These are phyloP conservation scores for Casuarina equisetifolia DNA, from an alignment of 306 rosid species.

Conservation along the genomic window DNA sequence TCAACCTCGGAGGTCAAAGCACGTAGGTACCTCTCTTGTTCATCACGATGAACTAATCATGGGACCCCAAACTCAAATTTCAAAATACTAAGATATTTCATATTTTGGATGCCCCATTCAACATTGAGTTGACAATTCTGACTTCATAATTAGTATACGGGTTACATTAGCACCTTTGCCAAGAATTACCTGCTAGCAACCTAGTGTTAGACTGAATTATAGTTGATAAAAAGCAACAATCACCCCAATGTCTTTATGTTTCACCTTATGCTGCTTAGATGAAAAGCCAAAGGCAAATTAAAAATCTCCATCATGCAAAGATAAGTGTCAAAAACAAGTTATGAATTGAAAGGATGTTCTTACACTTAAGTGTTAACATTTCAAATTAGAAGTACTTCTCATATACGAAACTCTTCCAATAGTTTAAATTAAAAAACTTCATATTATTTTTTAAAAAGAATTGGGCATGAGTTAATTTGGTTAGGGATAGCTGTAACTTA, in stretches of 20 bases:
- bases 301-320: background rate
- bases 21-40: background rate
- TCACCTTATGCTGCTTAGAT: no score
- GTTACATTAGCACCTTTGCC: no score
- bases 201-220: no score
- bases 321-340: background rate
- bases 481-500: background rate
- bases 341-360: background rate
- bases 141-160: no score
- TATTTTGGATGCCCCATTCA: background rate
- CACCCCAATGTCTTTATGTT: background rate
- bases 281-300: no score
- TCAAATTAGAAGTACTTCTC: background rate
- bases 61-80: background rate
- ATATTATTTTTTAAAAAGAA: background rate
- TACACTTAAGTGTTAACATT: background rate
- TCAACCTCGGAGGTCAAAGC: background rate
- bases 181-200: no score
- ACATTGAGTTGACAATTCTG: no score
- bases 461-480: background rate
- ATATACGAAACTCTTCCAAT: background rate
- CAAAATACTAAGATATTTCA: background rate
- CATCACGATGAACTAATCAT: background rate
- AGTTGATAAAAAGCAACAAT: no score
- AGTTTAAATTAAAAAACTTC: background rate